Evolutionary conservation across 176 grass and related monocot species (phyloP), one percentile per base, ranked within the genome.

Genomic region (Aegilops sharonensis): DNA sequence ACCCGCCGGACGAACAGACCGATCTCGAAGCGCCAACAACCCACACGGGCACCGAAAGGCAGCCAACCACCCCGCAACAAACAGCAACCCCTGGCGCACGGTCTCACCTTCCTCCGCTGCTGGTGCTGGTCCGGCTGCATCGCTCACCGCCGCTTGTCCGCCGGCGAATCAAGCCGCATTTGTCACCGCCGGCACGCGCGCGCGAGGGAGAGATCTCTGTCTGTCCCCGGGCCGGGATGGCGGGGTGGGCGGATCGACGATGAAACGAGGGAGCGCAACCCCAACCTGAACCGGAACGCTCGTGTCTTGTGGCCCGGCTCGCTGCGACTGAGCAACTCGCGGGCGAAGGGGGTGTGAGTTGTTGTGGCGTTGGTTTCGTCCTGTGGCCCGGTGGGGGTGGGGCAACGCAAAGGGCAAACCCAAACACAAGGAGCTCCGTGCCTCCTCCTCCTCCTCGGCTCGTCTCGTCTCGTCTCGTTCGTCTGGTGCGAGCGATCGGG

Each of bases 101-200:
- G 25, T 17, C 89, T 87, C 85, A 91, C 90, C 90, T 91, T 88
- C 78, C 72, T 85, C 83, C 90, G 72, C 78, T 78, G 89, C 60
- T 75, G 74, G 47, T 74, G 73, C 74, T 78, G 37, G 50, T 54
- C 54, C 90, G 77, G 56, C 82, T 85, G 90, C 89, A 88, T 91
- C 86, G 50, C 21, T 61, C 61, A 48, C 36, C 64, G 36, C 63
- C 64, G 36, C 63, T 89, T 27, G 29, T 24, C 88, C 78, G 39
- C 78, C 50, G 29, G 64, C 72, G 78, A 90, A 75, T 57, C 72
- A 18, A 81, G 72, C 86, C 71, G 90, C 90, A 91, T 88, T 91
- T 88, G 90, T 65, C 86, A 34, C 60, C 64, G 71, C 75, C 81
- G 68, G 64, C 25, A 5, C 75, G 18, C 67, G 34, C 24, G 35